A percentile compares a stretch with the other conserved stretches of the same genome.
phyloP scores from a whole-genome alignment of 1,284 basidiomycete species.

The Trichosporon inkin region DNA sequence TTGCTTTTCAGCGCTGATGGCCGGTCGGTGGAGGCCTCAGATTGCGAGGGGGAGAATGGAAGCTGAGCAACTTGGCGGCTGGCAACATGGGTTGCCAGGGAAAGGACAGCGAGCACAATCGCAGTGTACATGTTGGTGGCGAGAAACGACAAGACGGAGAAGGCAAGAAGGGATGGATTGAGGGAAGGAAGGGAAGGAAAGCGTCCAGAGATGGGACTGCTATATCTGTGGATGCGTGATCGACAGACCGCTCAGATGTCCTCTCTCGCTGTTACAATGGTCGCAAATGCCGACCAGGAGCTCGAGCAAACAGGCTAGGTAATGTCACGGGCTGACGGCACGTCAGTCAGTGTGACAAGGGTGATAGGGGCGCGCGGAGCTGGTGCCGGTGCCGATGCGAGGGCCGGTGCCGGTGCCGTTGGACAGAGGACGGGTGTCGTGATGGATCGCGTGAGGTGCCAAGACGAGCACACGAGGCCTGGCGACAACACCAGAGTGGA shows the following conservation, averaged over 20 bases:
- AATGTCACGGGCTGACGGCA: too few species aligned
- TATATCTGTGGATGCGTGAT: too few species aligned
- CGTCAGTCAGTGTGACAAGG: too few species aligned
- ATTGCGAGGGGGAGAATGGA: neutral
- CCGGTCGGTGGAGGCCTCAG: neutral
- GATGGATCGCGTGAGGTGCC: neutral
- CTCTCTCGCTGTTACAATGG: too few species aligned
- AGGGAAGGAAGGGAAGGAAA: neutral
- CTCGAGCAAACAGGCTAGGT: too few species aligned
- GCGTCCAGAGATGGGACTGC: neutral
- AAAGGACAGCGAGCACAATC: slow-evolving; percentile 2
- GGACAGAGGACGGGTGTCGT: too few species aligned
- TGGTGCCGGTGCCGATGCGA: too few species aligned
- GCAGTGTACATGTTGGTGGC: slow-evolving; percentile 3
- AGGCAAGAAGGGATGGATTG: neutral
- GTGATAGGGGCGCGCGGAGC: too few species aligned
- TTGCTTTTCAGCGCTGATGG: neutral
- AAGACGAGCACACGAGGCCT: neutral
- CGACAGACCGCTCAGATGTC: too few species aligned
- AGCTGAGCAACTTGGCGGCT: neutral
- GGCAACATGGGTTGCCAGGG: neutral
- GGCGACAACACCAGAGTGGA: neutral
- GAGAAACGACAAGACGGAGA: neutral
- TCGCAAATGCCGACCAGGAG: too few species aligned
- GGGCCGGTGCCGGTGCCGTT: too few species aligned